Conservation (phyloP, 2,329 filamentous ascomycete species). For the Colletotrichum scovillei region DNA sequence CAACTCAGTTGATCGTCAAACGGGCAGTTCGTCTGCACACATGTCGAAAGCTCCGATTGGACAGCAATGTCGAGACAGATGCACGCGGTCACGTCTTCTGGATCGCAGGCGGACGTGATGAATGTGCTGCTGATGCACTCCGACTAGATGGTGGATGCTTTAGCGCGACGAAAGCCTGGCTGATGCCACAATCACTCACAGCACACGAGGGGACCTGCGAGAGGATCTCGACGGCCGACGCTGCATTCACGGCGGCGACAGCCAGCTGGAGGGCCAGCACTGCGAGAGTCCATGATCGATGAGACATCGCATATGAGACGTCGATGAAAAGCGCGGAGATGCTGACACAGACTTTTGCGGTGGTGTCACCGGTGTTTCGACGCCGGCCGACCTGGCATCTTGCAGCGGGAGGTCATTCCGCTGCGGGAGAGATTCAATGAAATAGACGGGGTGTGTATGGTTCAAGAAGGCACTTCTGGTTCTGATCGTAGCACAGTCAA, state of each 20-base stretch:
- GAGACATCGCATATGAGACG: not conserved
- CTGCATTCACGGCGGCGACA: not conserved
- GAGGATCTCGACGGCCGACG: not conserved
- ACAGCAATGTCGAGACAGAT: not conserved
- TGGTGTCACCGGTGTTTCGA: not conserved
- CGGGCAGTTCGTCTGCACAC: not conserved
- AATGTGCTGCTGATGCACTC: conserved; percentile 2
- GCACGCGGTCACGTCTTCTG: not conserved
- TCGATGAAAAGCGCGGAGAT: not conserved
- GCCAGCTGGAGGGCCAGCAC: not conserved
- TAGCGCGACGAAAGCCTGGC: not conserved
- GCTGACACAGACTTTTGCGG: not conserved
- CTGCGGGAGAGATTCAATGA: not conserved
- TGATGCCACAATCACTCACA: not conserved
- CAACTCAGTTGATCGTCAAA: conserved; percentile 10
- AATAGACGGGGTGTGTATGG: not conserved
- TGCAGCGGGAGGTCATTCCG: not conserved
- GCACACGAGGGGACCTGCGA: not conserved
- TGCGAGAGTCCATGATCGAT: not conserved
- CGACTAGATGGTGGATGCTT: not conserved
- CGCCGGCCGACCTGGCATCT: not conserved
- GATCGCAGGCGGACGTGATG: not conserved
- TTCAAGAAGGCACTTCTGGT: not conserved
- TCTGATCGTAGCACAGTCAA: not conserved
- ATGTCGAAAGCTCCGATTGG: conserved; percentile 1